A percentile compares a stretch with the other conserved stretches of the same genome.
Conservation (phyloP, 2,329 filamentous ascomycete species). For the Beauveria brongniartii region DNA sequence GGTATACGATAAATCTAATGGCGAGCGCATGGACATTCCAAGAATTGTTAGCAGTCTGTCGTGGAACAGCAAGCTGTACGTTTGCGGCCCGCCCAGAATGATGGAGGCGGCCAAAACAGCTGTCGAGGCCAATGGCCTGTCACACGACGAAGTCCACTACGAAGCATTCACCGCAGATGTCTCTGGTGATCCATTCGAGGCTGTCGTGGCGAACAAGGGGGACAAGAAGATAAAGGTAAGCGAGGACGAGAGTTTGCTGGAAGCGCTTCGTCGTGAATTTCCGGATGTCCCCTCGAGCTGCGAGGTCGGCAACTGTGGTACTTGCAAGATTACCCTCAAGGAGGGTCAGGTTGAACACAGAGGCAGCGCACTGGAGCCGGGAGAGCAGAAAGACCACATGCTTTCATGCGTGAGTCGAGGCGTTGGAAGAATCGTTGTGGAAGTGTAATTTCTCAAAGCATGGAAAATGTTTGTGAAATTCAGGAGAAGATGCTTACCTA, state of each 20-base stretch:
- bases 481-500: too few species aligned
- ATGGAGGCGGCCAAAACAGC: conserved; percentile 41
- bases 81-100: conserved; percentile 51
- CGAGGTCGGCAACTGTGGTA: conserved; percentile 47
- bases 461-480: too few species aligned
- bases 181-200: conserved; percentile 53
- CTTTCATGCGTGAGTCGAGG: conserved; percentile 46
- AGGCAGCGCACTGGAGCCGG: conserved; percentile 37
- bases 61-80: conserved; percentile 51
- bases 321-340: conserved; percentile 37
- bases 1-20: conserved; percentile 45
- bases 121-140: conserved; percentile 34
- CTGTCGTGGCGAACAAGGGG: conserved; percentile 35
- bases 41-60: conserved; percentile 39
- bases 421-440: conserved; percentile 39
- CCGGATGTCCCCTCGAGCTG: conserved; percentile 40
- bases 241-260: conserved; percentile 41
- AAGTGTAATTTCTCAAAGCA: conserved; percentile 27
- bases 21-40: conserved; percentile 43
- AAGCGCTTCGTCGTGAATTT: conserved; percentile 36
- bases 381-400: conserved; percentile 37
- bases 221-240: conserved; percentile 36
- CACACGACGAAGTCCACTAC: conserved; percentile 46
- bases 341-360: conserved; percentile 39
- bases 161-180: conserved; percentile 49